Base-by-base conservation (phyloP, 1,284 basidiomycete species). In the Boletellus deceptivus region DNA sequence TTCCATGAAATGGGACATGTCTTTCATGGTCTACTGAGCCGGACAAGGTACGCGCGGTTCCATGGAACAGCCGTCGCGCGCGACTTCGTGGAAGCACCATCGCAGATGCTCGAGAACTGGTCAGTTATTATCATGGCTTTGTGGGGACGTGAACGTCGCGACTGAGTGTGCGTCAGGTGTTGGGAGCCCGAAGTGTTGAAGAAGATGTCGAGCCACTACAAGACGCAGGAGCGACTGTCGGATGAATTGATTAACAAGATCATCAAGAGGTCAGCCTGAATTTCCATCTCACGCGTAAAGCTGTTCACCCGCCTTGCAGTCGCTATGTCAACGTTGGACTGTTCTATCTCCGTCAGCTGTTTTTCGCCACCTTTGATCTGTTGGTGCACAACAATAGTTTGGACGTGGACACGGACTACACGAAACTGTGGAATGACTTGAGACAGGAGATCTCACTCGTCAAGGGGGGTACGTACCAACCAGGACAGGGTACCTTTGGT, bases 31-130 rank as follows among this genome's bases (percentile, higher is more conserved):
- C 69, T 93, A 44, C 70, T 91, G 47, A 87, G 84, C 61, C 75
- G 72, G 53, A 93, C 89, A 18, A 79, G 78, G 58, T 92, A 83
- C 64, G 69, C 81, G 20, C 75, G 84, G 22, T 93, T 93, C 80
- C 88, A 91, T 58, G 89, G 90, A 7, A 91, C 87, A 20, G 77
- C 75, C 38, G 88, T 91, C 33, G 86, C 86, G 1, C 67, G 86
- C 14, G 91, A 94, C 70, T 94, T 93, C 58, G 90, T 91, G 6
- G 91, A 93, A 69, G 89, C 89, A 0, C 91, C 90, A 0, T 87
- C 84, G 17, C 90, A 93, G 71, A 93, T 93, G 91, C 74, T 93
- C 53, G 92, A 94, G 71, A 91, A 93, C 64, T 94, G 91, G 91
- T 83, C 41, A 8, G 72, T 54, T 17, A 25, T 24, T 20, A 14